These are phyloP conservation scores for Vitis hybrid DNA, from an alignment of 177 flowering plant genomes.

Conservation along the genomic window DNA sequence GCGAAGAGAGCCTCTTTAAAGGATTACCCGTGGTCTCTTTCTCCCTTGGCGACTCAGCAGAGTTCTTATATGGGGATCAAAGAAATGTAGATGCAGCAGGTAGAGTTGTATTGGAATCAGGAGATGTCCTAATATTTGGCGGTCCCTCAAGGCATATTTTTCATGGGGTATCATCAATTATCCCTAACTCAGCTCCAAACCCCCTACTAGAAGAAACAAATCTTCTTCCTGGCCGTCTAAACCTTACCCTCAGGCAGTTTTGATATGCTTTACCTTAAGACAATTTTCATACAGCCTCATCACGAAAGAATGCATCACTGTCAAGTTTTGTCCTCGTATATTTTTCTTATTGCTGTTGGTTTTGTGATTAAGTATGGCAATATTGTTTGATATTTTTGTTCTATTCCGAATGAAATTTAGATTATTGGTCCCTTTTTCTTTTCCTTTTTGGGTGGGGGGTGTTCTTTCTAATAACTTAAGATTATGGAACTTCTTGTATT, in stretches of 20 bases:
- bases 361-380: too few relatives aligned
- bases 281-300: too few relatives aligned
- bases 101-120: conserved; percentile 54
- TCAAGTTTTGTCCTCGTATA: too few relatives aligned
- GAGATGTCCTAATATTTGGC: conserved; percentile 83
- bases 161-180: conserved; percentile 60
- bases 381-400: too few relatives aligned
- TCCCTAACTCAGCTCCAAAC: conserved; percentile 49
- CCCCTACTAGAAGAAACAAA: conserved; percentile 35
- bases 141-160: conserved; percentile 60
- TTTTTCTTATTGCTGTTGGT: too few relatives aligned
- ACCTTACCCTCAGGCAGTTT: conserved; percentile 69
- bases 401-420: too few relatives aligned
- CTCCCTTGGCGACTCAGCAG: conserved; percentile 71
- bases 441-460: too few relatives aligned
- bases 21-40: conserved; percentile 75
- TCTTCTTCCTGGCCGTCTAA: conserved; percentile 73
- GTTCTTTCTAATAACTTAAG: too few relatives aligned
- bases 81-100: conserved; percentile 48
- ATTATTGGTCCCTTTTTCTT: too few relatives aligned
- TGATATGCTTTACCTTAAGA: conserved; percentile 12
- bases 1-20: conserved; percentile 36
- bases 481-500: too few relatives aligned
- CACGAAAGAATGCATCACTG: too few relatives aligned
- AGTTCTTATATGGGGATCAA: conserved; percentile 59